phyloP scores from a whole-genome alignment of 257 asterid species.

The Nemophila menziesii region DNA sequence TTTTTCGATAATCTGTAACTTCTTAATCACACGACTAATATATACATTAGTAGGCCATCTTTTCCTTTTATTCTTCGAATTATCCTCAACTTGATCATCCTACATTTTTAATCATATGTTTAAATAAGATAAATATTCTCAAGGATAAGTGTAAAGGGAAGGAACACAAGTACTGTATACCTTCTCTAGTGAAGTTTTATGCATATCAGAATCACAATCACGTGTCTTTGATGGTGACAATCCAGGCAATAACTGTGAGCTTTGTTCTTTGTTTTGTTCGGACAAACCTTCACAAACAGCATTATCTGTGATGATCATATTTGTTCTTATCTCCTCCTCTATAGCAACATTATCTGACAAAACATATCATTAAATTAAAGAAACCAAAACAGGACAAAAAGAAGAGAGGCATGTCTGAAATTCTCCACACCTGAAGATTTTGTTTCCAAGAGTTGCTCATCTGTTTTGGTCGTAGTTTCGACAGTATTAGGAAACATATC shows the following conservation, averaged over 20 bases:
- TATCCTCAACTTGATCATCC: constrained; percentile 19
- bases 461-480: constrained; percentile 13
- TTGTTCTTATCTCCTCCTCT: constrained; percentile 12
- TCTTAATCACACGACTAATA: constrained; percentile 45
- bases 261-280: constrained; percentile 22
- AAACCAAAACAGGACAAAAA: constrained; percentile 1
- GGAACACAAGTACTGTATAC: constrained; percentile 20
- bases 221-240: constrained; percentile 16
- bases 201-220: constrained; percentile 21
- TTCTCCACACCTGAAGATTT: constrained; percentile 26
- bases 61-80: constrained; percentile 43
- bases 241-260: constrained; percentile 25
- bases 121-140: not conserved
- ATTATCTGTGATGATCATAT: constrained; percentile 15
- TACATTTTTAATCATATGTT: constrained; percentile 10
- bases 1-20: constrained; percentile 27
- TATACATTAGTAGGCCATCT: constrained; percentile 52
- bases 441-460: constrained; percentile 22
- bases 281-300: too few relatives aligned
- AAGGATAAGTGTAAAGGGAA: not conserved
- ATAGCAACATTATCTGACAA: constrained; percentile 15
- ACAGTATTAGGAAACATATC: constrained; percentile 37
- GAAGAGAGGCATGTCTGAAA: constrained; percentile 8
- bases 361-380: constrained; percentile 4
- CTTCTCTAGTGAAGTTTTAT: constrained; percentile 25